A percentile compares a stretch with the other conserved stretches of the same genome.
These are phyloP conservation scores for Kodamaea kakaduensis DNA, from an alignment of 805 yeast genomes.

Conservation along the genomic window DNA sequence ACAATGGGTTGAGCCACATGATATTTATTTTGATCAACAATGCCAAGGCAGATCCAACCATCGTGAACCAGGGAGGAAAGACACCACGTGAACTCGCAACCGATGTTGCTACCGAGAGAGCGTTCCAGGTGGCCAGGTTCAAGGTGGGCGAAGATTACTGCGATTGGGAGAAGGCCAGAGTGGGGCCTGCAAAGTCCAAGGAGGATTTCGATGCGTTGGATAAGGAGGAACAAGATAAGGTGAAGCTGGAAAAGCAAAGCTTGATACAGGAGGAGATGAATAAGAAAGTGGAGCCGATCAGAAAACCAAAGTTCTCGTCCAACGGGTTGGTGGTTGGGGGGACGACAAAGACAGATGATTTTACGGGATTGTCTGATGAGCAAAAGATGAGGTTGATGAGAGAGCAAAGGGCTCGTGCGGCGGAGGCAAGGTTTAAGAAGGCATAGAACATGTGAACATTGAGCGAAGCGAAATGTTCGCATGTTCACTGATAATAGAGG, in stretches of 20 bases:
- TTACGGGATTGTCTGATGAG: conserved; percentile 64
- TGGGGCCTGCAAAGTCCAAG: conserved; percentile 56
- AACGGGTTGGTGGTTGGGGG: conserved; percentile 34
- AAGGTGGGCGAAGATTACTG: conserved; percentile 65
- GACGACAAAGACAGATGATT: conserved; percentile 32
- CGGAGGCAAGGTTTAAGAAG: conserved; percentile 69
- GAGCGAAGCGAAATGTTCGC: too few species aligned
- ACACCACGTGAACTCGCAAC: conserved; percentile 67
- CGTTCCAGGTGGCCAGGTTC: conserved; percentile 66
- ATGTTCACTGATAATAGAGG: too few species aligned
- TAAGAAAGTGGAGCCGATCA: conserved; percentile 38
- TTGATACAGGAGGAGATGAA: conserved; percentile 44
- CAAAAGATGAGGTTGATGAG: conserved; percentile 80
- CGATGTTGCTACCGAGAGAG: conserved; percentile 41
- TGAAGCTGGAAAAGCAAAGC: conserved; percentile 36
- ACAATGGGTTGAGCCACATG: conserved; percentile 63
- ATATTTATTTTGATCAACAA: conserved; percentile 57
- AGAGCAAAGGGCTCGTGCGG: conserved; percentile 94
- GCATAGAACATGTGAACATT: neutral
- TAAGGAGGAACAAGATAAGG: conserved; percentile 30
- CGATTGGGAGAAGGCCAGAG: conserved; percentile 67
- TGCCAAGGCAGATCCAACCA: conserved; percentile 67
- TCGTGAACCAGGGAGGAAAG: conserved; percentile 49
- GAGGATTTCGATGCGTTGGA: conserved; percentile 51
- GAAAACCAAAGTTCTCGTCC: conserved; percentile 28